A percentile compares a stretch with the other conserved stretches of the same genome.
These are phyloP conservation scores for Fagopyrum homotropicum DNA, from an alignment of 148 eudicot species.

Conservation along the genomic window DNA sequence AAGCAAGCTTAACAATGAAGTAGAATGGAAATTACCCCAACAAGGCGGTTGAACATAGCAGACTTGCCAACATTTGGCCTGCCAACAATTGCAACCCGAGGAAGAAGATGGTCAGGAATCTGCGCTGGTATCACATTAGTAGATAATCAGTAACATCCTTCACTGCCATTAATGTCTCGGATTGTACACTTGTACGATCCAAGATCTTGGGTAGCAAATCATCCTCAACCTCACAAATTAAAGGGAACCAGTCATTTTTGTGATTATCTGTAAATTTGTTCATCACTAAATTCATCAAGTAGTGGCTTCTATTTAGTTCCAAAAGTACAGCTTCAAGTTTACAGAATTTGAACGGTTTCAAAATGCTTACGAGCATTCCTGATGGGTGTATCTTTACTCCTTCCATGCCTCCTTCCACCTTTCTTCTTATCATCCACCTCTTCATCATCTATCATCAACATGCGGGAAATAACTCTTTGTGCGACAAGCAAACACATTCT, in stretches of 20 bases:
- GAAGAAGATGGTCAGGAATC: conserved; percentile 89
- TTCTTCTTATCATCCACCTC: conserved; percentile 11
- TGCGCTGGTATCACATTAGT: conserved; percentile 23
- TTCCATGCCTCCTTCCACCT: conserved; percentile 10
- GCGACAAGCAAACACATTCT: not conserved
- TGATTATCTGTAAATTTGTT: not conserved
- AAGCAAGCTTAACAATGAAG: not conserved
- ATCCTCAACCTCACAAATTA: too few species aligned
- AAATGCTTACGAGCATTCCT: conserved; percentile 1
- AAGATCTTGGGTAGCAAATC: not conserved
- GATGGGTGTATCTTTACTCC: conserved; percentile 6
- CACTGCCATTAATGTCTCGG: not conserved
- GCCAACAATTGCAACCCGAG: conserved; percentile 84
- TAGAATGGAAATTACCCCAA: conserved; percentile 58
- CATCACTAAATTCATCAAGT: not conserved
- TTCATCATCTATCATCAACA: conserved; percentile 22
- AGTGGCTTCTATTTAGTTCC: not conserved
- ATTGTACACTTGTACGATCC: not conserved
- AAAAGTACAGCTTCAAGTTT: not conserved
- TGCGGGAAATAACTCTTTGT: not conserved
- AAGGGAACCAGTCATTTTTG: too few species aligned
- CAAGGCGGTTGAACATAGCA: conserved; percentile 91
- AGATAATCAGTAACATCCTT: conserved; percentile 3
- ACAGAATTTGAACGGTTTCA: not conserved
- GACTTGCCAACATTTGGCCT: conserved; percentile 99